Percentiles rank a stretch among this genome's conserved stretches.
These are phyloP conservation scores for Aspergillus biplanus DNA, from an alignment of 495 filamentous ascomycete species.

Conservation along the genomic window DNA sequence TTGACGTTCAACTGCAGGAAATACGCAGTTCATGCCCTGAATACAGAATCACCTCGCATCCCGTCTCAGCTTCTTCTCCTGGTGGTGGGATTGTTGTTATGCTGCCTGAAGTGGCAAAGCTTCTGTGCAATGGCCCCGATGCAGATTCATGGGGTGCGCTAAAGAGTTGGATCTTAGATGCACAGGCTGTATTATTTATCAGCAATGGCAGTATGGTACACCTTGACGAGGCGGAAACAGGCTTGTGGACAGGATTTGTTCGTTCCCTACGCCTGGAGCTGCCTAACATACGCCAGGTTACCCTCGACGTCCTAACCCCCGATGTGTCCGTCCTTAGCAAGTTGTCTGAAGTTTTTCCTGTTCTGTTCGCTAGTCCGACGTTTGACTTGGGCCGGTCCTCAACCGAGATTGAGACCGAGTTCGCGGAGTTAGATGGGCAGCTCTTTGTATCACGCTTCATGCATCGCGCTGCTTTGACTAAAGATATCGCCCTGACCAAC, in stretches of 20 bases:
- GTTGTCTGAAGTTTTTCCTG: constrained; percentile 10
- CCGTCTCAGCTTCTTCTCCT: neutral
- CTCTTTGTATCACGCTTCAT: constrained; percentile 18
- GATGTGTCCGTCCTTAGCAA: constrained; percentile 5
- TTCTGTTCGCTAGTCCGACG: constrained; percentile 1
- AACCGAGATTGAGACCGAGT: constrained; percentile 18
- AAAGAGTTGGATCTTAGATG: constrained; percentile 13
- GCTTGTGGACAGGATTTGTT: constrained; percentile 11
- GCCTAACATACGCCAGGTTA: constrained; percentile 14
- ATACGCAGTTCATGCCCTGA: constrained; percentile 1
- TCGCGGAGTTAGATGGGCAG: constrained; percentile 13
- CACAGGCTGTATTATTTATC: constrained; percentile 11
- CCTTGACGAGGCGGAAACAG: constrained; percentile 11
- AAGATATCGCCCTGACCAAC: constrained; percentile 5
- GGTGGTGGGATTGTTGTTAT: constrained; percentile 7
- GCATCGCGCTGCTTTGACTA: constrained; percentile 8
- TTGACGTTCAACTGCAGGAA: neutral
- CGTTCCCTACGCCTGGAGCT: constrained; percentile 12
- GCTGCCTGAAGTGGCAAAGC: constrained; percentile 16
- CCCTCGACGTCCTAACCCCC: constrained; percentile 12
- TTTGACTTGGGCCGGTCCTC: constrained; percentile 7
- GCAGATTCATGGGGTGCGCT: constrained; percentile 3
- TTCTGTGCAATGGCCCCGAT: constrained; percentile 8
- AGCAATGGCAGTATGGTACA: constrained; percentile 16
- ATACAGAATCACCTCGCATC: neutral